These are phyloP conservation scores for Cutaneotrichosporon arboriforme DNA, from an alignment of 1,284 basidiomycete genomes.

Conservation along the genomic window DNA sequence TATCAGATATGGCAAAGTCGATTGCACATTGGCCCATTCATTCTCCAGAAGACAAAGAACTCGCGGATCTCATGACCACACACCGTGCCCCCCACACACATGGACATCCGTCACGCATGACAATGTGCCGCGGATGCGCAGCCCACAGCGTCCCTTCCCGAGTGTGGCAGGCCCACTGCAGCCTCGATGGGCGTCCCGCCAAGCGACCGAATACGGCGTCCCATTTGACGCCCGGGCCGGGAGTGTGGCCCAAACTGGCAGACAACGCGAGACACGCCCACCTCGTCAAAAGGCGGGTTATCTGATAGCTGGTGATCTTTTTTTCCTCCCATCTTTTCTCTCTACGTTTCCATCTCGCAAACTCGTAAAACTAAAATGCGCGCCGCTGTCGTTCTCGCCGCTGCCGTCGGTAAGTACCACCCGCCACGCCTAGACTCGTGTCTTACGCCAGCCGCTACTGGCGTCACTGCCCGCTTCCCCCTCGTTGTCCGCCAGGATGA, in stretches of 20 bases:
- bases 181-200: too few relatives aligned
- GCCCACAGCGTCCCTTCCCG: too few relatives aligned
- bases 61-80: too few relatives aligned
- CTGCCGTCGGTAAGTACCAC: constrained; percentile 10
- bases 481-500: constrained; percentile 8
- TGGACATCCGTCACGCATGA: background rate
- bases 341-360: background rate
- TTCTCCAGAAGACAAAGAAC: too few relatives aligned
- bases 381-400: constrained; percentile 7
- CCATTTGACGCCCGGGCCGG: too few relatives aligned
- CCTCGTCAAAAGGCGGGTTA: background rate
- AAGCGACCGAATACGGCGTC: too few relatives aligned
- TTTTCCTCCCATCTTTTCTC: background rate
- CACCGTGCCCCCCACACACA: background rate
- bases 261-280: too few relatives aligned
- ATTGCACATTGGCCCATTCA: too few relatives aligned
- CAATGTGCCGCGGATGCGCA: too few relatives aligned
- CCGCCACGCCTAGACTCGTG: too few relatives aligned
- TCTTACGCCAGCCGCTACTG: constrained; percentile 11
- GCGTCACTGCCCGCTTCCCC: constrained; percentile 3
- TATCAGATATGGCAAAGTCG: background rate
- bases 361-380: constrained; percentile 7
- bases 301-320: background rate
- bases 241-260: too few relatives aligned
- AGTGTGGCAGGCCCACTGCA: too few relatives aligned